Conservation (phyloP, 139 green algal genomes). For the Diplosphaera chodatii region DNA sequence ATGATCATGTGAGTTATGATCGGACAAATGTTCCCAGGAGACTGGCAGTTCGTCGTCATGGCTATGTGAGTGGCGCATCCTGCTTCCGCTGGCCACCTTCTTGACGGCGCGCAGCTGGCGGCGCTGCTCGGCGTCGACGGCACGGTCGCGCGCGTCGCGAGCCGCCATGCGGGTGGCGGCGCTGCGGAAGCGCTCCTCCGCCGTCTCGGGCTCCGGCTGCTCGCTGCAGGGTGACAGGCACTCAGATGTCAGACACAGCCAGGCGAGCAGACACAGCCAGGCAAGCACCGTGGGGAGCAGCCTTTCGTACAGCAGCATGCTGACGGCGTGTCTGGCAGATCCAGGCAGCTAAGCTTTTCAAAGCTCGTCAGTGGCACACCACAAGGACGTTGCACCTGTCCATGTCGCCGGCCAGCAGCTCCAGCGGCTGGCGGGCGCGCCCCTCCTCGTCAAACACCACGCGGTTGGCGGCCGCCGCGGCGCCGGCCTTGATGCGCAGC, state of each 20-base stretch:
- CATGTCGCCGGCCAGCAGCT: constrained; percentile 33
- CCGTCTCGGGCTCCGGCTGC: constrained; percentile 32
- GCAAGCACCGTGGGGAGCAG: not conserved
- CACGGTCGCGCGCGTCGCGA: constrained; percentile 32
- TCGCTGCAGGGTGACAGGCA: constrained; percentile 29
- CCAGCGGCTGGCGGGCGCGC: constrained; percentile 50
- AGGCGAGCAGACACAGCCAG: no score
- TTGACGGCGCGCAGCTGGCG: constrained; percentile 38
- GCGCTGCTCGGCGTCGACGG: constrained; percentile 17
- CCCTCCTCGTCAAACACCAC: constrained; percentile 77
- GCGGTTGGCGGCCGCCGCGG: constrained; percentile 15
- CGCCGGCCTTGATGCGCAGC: constrained; percentile 52
- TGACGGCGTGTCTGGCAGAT: not conserved
- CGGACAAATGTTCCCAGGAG: not conserved
- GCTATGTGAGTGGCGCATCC: not conserved
- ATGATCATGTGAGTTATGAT: not conserved
- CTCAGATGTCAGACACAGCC: not conserved
- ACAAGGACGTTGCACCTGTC: constrained; percentile 5
- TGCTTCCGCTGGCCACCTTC: constrained; percentile 18
- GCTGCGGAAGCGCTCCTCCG: constrained; percentile 52
- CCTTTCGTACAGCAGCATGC: not conserved
- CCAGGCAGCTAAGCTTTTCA: not conserved
- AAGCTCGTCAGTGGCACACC: not conserved
- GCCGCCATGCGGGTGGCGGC: constrained; percentile 41
- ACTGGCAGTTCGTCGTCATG: not conserved